Evolutionary conservation across 441 rosid genomes (phyloP), one percentile per base, ranked within the genome.

Genomic region (Biscutella laevigata): DNA sequence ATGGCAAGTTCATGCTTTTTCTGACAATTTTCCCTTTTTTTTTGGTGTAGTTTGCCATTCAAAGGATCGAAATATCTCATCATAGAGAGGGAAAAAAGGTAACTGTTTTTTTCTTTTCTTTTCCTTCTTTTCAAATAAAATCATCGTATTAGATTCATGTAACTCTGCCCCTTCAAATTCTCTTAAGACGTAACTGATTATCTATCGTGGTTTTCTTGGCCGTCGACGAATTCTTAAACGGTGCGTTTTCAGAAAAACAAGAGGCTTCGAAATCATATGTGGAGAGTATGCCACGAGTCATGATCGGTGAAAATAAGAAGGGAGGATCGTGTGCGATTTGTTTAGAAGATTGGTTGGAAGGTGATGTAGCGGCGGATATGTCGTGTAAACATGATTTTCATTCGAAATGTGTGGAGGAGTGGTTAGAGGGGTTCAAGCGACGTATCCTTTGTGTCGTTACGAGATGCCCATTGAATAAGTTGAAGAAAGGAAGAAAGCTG

Each of bases 341-440:
- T 53, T 71, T 88, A 53, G 98, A 91, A 28, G 82, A 77, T 61
- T 79, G 80, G 79, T 72, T 53, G 37, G 24, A 25, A 24, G 86
- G 81, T 48, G 82, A 66, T 59, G 47, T 69, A 50, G 94, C 65
- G 0, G 74, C 77, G 60, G 91, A 77, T 83, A 87, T 91, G 96
- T 94, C 96, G 3, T 88, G 98, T 57, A 75, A 77, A 58, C 98
- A 88, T 13, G 62, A 45, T 71, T 88, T 91, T 45, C 98, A 88
- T 41, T 75, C 72, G 0, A 66, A 62, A 9, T 91, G 98, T 51
- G 76, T 83, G 50, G 89, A 79, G 61, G 75, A 76, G 77, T 88
- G 96, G 98, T 42, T 88, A n/a, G n/a, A 15, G 77, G 73, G 74
- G 48, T 72, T 32, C 89, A 80, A 58, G 94, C 91, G 34, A 77